Evolutionary conservation across 139 green algal genomes (phyloP).

Genomic region (Tetraselmis chui): DNA sequence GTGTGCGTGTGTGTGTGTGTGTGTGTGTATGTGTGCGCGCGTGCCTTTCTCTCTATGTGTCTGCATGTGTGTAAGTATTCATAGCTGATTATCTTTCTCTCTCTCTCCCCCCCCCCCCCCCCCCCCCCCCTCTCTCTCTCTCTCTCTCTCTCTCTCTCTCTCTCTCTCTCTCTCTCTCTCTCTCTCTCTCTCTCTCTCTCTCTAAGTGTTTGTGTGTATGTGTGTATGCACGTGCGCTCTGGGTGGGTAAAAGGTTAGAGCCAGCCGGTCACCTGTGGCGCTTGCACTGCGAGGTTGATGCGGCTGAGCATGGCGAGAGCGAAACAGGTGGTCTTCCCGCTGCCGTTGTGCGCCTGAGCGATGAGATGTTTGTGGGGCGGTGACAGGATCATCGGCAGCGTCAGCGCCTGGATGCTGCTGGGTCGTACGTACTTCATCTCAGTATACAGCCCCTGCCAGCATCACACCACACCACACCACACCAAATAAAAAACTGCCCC

Average conservation of each 20-base stretch:
- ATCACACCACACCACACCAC: too few relatives aligned
- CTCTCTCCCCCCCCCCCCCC: neutral
- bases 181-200: neutral
- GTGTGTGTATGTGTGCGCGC: too few relatives aligned
- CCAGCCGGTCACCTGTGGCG: neutral
- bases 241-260: neutral
- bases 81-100: too few relatives aligned
- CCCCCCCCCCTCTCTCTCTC: neutral
- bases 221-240: neutral
- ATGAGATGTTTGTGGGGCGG: slow-evolving; percentile 83
- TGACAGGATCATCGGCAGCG: slow-evolving; percentile 92
- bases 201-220: neutral
- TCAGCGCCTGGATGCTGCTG: slow-evolving; percentile 83
- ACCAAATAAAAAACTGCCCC: too few relatives aligned
- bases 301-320: slow-evolving; percentile 44
- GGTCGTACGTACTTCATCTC: slow-evolving; percentile 98
- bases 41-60: too few relatives aligned
- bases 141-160: neutral
- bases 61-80: too few relatives aligned
- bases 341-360: slow-evolving; percentile 62
- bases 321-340: slow-evolving; percentile 56
- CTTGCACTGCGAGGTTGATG: slow-evolving; percentile 22
- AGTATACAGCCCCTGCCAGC: slow-evolving; percentile 79
- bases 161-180: neutral
- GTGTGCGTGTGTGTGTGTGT: too few relatives aligned